Conservation (phyloP, 2,329 filamentous ascomycete species). For the Ophiostoma fasciatum region DNA sequence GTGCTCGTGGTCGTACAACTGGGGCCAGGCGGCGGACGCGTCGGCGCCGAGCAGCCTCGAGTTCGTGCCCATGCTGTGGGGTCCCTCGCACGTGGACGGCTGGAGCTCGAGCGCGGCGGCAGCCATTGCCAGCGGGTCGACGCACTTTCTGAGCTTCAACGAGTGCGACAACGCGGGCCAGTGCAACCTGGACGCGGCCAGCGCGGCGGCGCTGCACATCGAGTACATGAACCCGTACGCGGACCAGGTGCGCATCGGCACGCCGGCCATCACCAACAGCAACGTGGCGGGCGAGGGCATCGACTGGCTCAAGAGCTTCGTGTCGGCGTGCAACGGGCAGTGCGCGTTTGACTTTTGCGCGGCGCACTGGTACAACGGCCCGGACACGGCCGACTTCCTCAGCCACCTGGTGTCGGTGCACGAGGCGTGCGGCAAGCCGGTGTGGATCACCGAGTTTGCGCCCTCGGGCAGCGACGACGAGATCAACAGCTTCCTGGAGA, state of each 20-base stretch:
- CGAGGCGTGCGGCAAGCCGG: slow-evolving; percentile 31
- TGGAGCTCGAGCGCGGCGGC: slow-evolving; percentile 37
- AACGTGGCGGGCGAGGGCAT: slow-evolving; percentile 33
- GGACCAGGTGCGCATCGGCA: slow-evolving; percentile 37
- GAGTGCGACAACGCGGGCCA: slow-evolving; percentile 51
- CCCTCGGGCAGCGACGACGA: slow-evolving; percentile 29
- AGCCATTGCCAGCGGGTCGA: slow-evolving; percentile 38
- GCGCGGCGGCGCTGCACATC: slow-evolving; percentile 38
- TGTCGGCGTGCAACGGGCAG: slow-evolving; percentile 31
- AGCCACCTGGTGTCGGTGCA: slow-evolving; percentile 34
- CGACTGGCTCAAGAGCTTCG: slow-evolving; percentile 37
- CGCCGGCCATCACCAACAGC: slow-evolving; percentile 50
- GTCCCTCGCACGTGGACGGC: slow-evolving; percentile 27
- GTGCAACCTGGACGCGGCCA: slow-evolving; percentile 37
- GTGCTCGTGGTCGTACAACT: slow-evolving; percentile 54
- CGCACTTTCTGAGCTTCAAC: slow-evolving; percentile 53
- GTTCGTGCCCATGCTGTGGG: slow-evolving; percentile 57
- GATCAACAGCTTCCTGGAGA: slow-evolving; percentile 32
- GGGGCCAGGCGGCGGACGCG: slow-evolving; percentile 32
- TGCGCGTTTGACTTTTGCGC: slow-evolving; percentile 46
- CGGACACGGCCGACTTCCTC: slow-evolving; percentile 36
- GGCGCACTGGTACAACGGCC: slow-evolving; percentile 48
- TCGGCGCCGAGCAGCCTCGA: slow-evolving; percentile 29
- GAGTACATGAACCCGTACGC: slow-evolving; percentile 39
- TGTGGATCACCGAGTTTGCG: slow-evolving; percentile 54